Evolutionary conservation across 1,284 basidiomycete genomes (phyloP).

Genomic region (Singerocomus rubriflavus): DNA sequence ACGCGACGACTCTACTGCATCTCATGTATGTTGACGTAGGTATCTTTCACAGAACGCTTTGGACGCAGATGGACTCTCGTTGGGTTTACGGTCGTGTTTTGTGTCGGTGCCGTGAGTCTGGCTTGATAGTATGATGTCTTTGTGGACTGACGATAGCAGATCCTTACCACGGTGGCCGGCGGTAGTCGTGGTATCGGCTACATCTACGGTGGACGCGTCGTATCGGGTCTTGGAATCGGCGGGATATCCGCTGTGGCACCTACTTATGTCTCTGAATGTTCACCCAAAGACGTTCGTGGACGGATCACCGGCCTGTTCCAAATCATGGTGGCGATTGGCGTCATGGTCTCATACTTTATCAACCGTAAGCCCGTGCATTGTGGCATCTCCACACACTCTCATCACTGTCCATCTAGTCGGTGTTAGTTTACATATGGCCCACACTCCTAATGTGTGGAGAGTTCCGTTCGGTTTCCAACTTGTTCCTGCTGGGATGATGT

Average conservation of each 20-base stretch:
- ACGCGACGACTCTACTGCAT: neutral
- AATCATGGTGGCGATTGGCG: constrained; percentile 74
- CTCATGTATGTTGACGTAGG: neutral
- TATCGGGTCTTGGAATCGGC: constrained; percentile 58
- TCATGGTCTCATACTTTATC: constrained; percentile 77
- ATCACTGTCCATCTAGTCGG: constrained; percentile 44
- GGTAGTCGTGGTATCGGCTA: constrained; percentile 52
- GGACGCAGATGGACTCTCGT: constrained; percentile 58
- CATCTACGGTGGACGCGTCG: constrained; percentile 75
- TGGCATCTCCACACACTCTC: neutral
- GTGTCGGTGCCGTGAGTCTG: constrained; percentile 58
- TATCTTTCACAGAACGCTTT: constrained; percentile 40
- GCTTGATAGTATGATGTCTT: neutral
- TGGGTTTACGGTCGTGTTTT: constrained; percentile 59
- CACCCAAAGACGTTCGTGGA: constrained; percentile 70
- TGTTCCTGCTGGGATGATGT: constrained; percentile 77
- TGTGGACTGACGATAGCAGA: constrained; percentile 26
- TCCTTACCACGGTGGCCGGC: constrained; percentile 61
- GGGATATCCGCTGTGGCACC: constrained; percentile 65
- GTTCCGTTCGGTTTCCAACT: constrained; percentile 76
- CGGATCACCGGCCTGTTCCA: constrained; percentile 78
- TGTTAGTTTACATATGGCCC: constrained; percentile 50
- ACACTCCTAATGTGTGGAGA: constrained; percentile 57
- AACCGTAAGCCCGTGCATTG: constrained; percentile 49
- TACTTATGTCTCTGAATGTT: constrained; percentile 76